Conservation (phyloP, 306 rosid genomes). For the Inga laurina region DNA sequence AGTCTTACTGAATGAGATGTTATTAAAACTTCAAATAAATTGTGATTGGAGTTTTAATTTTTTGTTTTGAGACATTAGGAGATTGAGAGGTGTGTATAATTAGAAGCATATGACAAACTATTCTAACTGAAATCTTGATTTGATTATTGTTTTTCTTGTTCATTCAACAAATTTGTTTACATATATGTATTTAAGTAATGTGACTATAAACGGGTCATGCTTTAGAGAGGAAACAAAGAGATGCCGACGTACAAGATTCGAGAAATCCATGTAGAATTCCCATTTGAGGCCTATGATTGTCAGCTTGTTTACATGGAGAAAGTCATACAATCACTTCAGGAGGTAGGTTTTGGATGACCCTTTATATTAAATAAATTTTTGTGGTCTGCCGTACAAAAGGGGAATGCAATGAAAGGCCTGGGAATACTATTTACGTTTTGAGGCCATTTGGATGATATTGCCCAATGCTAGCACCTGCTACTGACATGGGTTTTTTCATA, state of each 20-base stretch:
- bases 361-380: background rate
- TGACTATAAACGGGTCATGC: no score
- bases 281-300: slow-evolving; percentile 87
- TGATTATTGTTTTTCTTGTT: background rate
- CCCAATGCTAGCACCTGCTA: background rate
- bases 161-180: no score
- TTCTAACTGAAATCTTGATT: no score
- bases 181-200: background rate
- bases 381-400: background rate
- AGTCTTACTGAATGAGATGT: no score
- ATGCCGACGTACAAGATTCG: slow-evolving; percentile 86
- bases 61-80: background rate
- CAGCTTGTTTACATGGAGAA: slow-evolving; percentile 95
- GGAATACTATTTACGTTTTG: background rate
- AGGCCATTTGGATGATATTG: background rate
- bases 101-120: no score
- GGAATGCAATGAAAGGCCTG: background rate
- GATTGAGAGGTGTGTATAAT: background rate
- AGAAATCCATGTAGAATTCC: slow-evolving; percentile 85
- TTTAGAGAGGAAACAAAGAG: slow-evolving; percentile 10
- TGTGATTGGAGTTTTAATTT: background rate
- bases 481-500: background rate
- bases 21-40: no score
- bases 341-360: slow-evolving; percentile 43
- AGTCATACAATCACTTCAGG: slow-evolving; percentile 85